Evolutionary conservation across 2,329 filamentous ascomycete species (phyloP).

Genomic region (Trichoderma brevicompactum): DNA sequence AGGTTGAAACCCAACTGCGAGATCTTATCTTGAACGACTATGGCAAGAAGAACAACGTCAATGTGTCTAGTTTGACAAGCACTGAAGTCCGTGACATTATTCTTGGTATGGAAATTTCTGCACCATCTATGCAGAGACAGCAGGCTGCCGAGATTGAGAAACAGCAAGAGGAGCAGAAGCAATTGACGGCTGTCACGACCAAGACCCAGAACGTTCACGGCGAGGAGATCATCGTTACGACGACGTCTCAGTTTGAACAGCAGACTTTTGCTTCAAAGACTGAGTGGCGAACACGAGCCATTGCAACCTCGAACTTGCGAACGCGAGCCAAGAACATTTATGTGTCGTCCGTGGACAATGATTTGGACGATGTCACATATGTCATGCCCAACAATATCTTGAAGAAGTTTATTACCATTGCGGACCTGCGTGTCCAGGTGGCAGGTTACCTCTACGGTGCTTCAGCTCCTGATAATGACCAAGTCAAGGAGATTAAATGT

Average conservation of each 20-base stretch:
- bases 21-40: conserved; percentile 98
- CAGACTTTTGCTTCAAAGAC: conserved; percentile 98
- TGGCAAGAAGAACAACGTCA: conserved; percentile 99
- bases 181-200: conserved; percentile 94
- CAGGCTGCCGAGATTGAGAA: conserved; percentile 99
- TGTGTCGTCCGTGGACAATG: conserved; percentile 92
- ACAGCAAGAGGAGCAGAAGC: conserved; percentile 95
- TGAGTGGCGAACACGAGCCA: conserved; percentile 95
- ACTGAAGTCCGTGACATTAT: conserved; percentile 99
- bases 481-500: conserved; percentile 94
- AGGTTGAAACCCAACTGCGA: conserved; percentile 95
- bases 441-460: conserved; percentile 93
- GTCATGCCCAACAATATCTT: conserved; percentile 99
- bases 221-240: conserved; percentile 97
- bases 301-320: conserved; percentile 92
- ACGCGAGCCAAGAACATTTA: conserved; percentile 98
- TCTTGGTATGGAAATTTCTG: conserved; percentile 98
- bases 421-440: conserved; percentile 94
- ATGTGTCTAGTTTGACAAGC: conserved; percentile 92
- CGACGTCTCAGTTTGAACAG: conserved; percentile 96
- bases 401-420: conserved; percentile 97
- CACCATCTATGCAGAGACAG: conserved; percentile 96
- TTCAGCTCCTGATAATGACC: conserved; percentile 90
- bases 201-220: conserved; percentile 97
- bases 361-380: conserved; percentile 89